Evolutionary conservation across 768 basidiomycete genomes (phyloP).

Genomic region (Boletus eberwhitei): DNA sequence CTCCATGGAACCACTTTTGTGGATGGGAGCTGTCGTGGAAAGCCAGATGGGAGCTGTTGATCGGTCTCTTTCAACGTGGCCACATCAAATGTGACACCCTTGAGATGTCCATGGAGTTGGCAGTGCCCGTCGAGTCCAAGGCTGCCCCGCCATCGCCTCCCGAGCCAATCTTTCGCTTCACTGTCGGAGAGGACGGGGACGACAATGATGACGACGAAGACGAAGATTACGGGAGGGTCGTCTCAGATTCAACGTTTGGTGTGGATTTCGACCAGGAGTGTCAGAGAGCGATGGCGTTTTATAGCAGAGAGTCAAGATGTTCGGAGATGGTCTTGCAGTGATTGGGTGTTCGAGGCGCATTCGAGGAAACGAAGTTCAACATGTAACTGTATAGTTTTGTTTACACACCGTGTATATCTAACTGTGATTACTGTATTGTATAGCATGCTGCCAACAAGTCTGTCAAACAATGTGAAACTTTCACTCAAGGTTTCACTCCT

Average conservation of each 20-base stretch:
- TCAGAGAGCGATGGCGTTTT: conserved; percentile 26
- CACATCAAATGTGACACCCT: conserved; percentile 11
- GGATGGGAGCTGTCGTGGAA: conserved; percentile 51
- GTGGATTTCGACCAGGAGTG: conserved; percentile 25
- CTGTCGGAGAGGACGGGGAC: conserved; percentile 18
- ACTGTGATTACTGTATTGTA: conserved; percentile 9
- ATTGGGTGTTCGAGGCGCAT: background rate
- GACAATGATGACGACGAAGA: conserved; percentile 24
- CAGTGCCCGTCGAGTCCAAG: background rate
- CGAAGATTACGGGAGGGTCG: conserved; percentile 26
- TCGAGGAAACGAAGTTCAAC: background rate
- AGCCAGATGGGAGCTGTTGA: conserved; percentile 50
- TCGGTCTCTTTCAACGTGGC: conserved; percentile 39
- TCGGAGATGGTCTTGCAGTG: background rate
- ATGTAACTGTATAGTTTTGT: conserved; percentile 20
- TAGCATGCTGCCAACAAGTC: conserved; percentile 3
- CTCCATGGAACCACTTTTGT: conserved; percentile 13
- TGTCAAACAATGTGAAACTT: too few relatives aligned
- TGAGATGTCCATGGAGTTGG: background rate
- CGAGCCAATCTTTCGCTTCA: conserved; percentile 19
- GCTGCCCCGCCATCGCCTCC: background rate
- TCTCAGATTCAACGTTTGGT: conserved; percentile 17
- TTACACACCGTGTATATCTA: conserved; percentile 14
- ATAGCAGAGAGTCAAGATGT: conserved; percentile 8
- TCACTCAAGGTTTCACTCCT: too few relatives aligned